Evolutionary conservation across 495 filamentous ascomycete species (phyloP).

Genomic region (Cercophora newfieldiana): DNA sequence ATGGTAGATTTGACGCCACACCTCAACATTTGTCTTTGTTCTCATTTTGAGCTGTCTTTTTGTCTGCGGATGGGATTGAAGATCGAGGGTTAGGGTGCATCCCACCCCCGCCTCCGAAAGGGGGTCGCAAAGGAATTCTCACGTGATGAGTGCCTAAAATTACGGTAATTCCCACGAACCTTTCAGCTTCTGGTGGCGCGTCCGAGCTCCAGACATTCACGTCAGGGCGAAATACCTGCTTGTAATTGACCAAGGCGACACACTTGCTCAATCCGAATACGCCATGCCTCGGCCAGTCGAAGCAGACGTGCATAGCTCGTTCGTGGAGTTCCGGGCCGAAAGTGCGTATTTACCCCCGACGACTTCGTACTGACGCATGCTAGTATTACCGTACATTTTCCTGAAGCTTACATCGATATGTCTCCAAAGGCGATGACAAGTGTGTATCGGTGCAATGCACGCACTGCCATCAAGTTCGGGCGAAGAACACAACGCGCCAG

Average conservation of each 20-base stretch:
- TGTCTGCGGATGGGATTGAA: background rate
- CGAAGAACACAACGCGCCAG: constrained; percentile 38
- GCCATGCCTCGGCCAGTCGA: constrained; percentile 30
- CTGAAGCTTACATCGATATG: background rate
- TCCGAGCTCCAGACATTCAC: background rate
- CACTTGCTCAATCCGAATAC: background rate
- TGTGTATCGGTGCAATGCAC: constrained; percentile 32
- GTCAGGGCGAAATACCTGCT: background rate
- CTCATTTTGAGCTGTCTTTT: too few relatives aligned
- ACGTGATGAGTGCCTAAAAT: background rate
- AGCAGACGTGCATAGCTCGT: constrained; percentile 29
- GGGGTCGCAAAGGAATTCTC: background rate
- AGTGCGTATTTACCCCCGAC: constrained; percentile 21
- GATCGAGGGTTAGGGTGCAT: background rate
- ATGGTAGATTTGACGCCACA: too few relatives aligned
- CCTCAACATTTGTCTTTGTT: too few relatives aligned
- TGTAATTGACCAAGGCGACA: background rate
- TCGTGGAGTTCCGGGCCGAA: constrained; percentile 29
- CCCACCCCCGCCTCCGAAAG: background rate
- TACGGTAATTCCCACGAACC: background rate
- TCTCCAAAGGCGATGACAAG: constrained; percentile 21
- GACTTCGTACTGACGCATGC: background rate
- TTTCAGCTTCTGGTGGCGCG: background rate
- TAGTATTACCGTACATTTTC: background rate
- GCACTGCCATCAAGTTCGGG: constrained; percentile 29